Base-by-base conservation (phyloP, 2,329 filamentous ascomycete genomes). In the Biscogniauxia mediterranea region DNA sequence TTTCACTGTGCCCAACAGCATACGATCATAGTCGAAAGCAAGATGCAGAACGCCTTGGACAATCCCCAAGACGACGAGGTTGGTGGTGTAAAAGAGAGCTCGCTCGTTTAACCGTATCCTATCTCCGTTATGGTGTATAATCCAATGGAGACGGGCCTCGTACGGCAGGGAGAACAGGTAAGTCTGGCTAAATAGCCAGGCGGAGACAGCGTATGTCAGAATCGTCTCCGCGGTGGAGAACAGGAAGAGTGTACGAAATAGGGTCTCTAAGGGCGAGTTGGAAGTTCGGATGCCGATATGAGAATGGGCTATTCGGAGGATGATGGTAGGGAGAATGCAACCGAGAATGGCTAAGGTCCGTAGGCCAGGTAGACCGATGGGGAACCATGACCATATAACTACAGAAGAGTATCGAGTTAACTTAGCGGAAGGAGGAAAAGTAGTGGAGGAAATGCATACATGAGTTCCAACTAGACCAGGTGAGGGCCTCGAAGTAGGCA, bases 301-400 rank as follows among this genome's bases (percentile, higher is more conserved):
- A 76, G 93, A 88, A 74, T 93, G 89, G 52, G 90, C 88, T 70
- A 97, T 92, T 71, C 93, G 91, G 56, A 97, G 85, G 68, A 97
- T 84, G 77, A 96, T 91, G 67, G 97, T 84, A 60, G 87, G 80
- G 62, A 97, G 85, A 62, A 86, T 87, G 68, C 89, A 89, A 64
- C 90, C 79, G 78, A 93, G 94, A 65, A 97, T 84, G 64, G 92
- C 82, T 17, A 89, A 73, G 5, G 92, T 85, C 68, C 93, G 89
- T 59, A 96, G 76, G 61, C 91, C 92, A 52, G 89, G 86, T 59
- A 83, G 82, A 56, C 92, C 91, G 49, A 97, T 70, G 23, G 93
- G 93, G 67, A 96, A 92, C 90, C 91, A 94, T 69, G 88, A 81
- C 93, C 92, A 97, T 63, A 97, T 79, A 56, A 87, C 91, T 94